Conservation (phyloP, 306 rosid species). For the Quercus aquifolioides region DNA sequence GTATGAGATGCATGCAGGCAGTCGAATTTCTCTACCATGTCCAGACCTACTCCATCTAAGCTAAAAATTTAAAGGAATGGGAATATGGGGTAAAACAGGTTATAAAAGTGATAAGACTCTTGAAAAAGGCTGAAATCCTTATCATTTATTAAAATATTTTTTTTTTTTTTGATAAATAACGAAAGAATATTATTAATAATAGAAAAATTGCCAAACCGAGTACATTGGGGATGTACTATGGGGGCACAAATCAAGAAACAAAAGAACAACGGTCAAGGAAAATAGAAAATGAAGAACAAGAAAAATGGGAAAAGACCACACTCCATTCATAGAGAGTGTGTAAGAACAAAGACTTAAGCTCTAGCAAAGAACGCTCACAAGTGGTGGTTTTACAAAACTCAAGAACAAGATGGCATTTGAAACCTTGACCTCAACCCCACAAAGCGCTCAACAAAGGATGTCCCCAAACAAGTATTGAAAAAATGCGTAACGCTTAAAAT, state of each 20-base stretch:
- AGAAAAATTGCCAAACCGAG: too few relatives aligned
- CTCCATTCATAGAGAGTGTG: too few relatives aligned
- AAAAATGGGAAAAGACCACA: too few relatives aligned
- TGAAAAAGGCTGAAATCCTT: background rate
- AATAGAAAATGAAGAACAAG: too few relatives aligned
- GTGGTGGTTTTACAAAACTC: background rate
- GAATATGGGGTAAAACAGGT: background rate
- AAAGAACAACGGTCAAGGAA: too few relatives aligned
- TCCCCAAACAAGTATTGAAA: slow-evolving; percentile 1
- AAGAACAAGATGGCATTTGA: too few relatives aligned
- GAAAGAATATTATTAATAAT: too few relatives aligned
- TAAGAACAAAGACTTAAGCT: too few relatives aligned
- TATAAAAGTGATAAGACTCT: background rate
- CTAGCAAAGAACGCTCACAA: too few relatives aligned
- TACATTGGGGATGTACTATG: too few relatives aligned
- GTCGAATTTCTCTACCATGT: background rate
- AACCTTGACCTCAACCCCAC: background rate
- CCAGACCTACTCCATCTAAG: background rate
- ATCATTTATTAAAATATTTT: background rate
- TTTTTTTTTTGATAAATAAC: too few relatives aligned
- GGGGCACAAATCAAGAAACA: too few relatives aligned
- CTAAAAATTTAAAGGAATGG: background rate
- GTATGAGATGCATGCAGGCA: background rate
- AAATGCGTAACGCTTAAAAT: background rate
- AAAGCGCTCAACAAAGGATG: slow-evolving; percentile 9